Evolutionary conservation across 352 stramenopile species (phyloP), one percentile per base, ranked within the genome.

Genomic region (Globisporangium orthogonon): DNA sequence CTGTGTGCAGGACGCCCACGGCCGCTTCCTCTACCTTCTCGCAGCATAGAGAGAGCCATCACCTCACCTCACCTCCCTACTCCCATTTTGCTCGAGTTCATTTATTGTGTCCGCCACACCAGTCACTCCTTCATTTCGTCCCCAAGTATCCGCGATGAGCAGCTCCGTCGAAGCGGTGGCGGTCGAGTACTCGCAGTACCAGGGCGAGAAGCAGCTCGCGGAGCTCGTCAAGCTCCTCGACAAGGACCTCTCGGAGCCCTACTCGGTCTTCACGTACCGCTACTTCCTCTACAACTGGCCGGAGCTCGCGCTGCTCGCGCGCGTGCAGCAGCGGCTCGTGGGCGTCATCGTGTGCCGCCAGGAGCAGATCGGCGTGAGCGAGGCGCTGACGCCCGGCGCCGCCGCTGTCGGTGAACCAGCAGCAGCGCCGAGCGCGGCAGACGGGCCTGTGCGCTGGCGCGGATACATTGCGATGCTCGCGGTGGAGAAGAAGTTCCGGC

Each of bases 241-340:
- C 67, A 95, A 96, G 70, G 94, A 98, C 58, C 76, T 98, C 35
- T 97, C 84, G 3, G 94, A 98, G 71, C 94, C 94, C 10, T 98
- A 98, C 74, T 97, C 88, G 30, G 91, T 98, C 59, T 98, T 97
- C 74, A 98, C 94, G 52, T 98, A 98, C 72, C 84, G 94, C n/a
- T 98, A 98, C 67, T 98, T 98, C 66, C 74, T 98, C 50, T 94
- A 93, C 71, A 97, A 95, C 65, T 98, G 92, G 92, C 94, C 94
- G 17, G 73, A 96, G 51, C 74, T 98, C 48, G 97, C 90, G 54
- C 76, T 98, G 45, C 67, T 97, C 44, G 92, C 85, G 48, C 78
- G 81, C 14, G 69, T 91, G 56, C 82, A 91, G 52, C 76, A 91
- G 37, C 91, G 88, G 51, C 75, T 97, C 47, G 88, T 97, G 29